Evolutionary conservation across 2,329 filamentous ascomycete genomes (phyloP), one percentile per base, ranked within the genome.

Genomic region (Ceratocystis eucalypticola): DNA sequence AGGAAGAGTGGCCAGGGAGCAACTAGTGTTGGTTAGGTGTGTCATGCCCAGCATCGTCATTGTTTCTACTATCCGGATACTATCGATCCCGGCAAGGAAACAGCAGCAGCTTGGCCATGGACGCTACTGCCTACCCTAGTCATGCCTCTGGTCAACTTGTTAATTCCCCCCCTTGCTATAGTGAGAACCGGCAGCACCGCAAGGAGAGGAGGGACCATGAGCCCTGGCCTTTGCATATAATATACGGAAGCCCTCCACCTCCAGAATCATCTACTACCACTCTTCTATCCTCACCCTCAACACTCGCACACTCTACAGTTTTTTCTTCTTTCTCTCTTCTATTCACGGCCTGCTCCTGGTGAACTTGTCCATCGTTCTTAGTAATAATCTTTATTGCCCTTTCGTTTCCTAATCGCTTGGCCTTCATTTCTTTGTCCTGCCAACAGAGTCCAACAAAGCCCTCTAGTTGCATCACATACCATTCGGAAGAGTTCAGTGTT

Each of bases 291-390:
- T 20, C 67, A 66, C 61, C 66, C 55, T 63, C 50, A 45, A 62
- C 67, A 66, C 67, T 61, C 61, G 30, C 65, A 62, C 50, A 57
- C 66, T 67, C 45, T 67, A 55, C 57, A 45, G 37, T 20, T 53
- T 44, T 55, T 37, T 61, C 28, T 37, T 61, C 37, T 20, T 57
- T 64, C 45, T 45, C 30, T 63, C 67, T 64, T 62, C 57, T 68
- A 45, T 66, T 64, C 45, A 53, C 62, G 67, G 65, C 67, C 59
- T 66, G 67, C 63, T 68, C 67, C 67, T 68, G 65, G 65, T 65
- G 65, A 68, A 65, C 65, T 64, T 57, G 65, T 66, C 67, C 62
- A 25, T 68, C 53, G 55, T 65, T 64, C 65, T 44, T 62, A 57
- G 22, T 57, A 15, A 46, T 65, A 65, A 63, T 66, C 62, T 57